Evolutionary conservation across 306 rosid species (phyloP).

Genomic region (Cicer judaicum): DNA sequence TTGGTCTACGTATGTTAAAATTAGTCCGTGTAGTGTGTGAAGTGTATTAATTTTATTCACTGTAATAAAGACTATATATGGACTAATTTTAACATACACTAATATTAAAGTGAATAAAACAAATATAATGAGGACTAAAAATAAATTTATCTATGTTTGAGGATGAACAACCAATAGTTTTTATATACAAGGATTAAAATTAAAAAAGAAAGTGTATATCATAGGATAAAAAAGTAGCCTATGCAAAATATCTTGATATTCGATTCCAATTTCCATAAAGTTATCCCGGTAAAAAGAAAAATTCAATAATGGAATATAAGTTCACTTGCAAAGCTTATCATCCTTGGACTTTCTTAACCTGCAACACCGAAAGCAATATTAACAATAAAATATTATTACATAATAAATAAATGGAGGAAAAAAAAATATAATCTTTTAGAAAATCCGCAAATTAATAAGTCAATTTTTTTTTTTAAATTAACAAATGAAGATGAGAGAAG

Average conservation of each 20-base stretch:
- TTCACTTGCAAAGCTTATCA: background rate
- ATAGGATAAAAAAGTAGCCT: background rate
- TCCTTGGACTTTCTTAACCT: conserved; percentile 23
- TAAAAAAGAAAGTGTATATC: background rate
- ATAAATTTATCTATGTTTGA: background rate
- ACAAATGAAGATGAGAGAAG: too few relatives aligned
- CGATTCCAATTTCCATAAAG: background rate
- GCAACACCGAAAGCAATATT: background rate
- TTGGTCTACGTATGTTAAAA: too few relatives aligned
- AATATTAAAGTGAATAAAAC: too few relatives aligned
- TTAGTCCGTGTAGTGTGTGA: too few relatives aligned
- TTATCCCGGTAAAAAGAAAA: background rate
- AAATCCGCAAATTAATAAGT: too few relatives aligned
- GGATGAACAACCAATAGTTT: background rate
- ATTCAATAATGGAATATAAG: background rate
- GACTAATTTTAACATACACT: background rate
- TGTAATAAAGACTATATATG: background rate
- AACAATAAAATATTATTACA: background rate
- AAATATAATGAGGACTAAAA: background rate
- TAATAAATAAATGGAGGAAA: background rate
- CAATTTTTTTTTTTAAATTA: too few relatives aligned
- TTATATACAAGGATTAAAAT: background rate
- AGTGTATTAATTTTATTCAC: too few relatives aligned
- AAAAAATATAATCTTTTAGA: background rate
- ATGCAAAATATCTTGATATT: background rate